These are phyloP conservation scores for Aspergillaceae sp. DNA, from an alignment of 2,329 filamentous ascomycete genomes.

Conservation along the genomic window DNA sequence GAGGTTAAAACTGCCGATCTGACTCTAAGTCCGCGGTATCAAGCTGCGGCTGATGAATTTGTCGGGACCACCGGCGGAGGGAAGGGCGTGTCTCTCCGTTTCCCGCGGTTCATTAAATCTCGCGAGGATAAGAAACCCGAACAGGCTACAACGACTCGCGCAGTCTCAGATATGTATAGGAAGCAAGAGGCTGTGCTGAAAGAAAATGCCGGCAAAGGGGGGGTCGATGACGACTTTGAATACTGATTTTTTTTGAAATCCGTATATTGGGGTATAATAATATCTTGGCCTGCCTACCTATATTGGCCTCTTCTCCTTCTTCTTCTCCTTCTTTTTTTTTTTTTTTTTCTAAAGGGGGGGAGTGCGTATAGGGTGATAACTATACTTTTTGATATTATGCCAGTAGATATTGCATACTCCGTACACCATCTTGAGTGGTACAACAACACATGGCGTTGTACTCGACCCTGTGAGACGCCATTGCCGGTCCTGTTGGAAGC, in stretches of 20 bases:
- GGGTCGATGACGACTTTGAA: slow-evolving; percentile 96
- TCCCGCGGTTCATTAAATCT: slow-evolving; percentile 84
- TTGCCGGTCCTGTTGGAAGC: no score
- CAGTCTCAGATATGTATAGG: slow-evolving; percentile 94
- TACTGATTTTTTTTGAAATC: slow-evolving; percentile 48
- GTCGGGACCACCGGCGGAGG: slow-evolving; percentile 60
- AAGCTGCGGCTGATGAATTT: slow-evolving; percentile 76
- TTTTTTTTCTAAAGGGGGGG: no score
- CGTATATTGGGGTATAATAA: no score
- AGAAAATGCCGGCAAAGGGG: slow-evolving; percentile 73
- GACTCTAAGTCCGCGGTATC: slow-evolving; percentile 84
- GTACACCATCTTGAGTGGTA: no score
- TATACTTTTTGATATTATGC: no score
- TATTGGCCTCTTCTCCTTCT: no score
- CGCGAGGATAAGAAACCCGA: slow-evolving; percentile 95
- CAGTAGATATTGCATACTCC: no score
- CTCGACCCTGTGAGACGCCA: no score
- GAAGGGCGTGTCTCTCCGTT: slow-evolving; percentile 77
- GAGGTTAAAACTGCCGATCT: slow-evolving; percentile 96
- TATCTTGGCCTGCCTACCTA: no score
- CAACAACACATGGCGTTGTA: no score
- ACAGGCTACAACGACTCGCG: slow-evolving; percentile 70
- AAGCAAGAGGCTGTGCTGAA: slow-evolving; percentile 87
- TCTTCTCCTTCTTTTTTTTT: no score
- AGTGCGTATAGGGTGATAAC: no score